A percentile compares a stretch with the other conserved stretches of the same genome.
phyloP scores from a whole-genome alignment of 768 basidiomycete species.

The Lanmaoa rubissima region DNA sequence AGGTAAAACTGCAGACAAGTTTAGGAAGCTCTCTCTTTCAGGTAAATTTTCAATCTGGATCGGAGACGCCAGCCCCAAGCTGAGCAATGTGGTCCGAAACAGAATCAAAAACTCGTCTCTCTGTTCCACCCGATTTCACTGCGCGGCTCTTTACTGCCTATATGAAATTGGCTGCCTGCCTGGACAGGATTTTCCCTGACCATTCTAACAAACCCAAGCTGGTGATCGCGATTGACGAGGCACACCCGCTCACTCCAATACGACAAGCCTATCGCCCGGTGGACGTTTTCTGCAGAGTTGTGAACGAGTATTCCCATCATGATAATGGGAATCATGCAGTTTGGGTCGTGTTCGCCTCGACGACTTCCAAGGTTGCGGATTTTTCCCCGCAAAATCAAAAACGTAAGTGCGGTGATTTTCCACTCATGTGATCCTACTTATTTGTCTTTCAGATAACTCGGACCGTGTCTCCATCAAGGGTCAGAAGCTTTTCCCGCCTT shows the following conservation, averaged over 20 bases:
- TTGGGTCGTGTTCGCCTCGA: constrained; percentile 20
- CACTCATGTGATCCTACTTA: background rate
- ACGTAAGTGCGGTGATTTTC: background rate
- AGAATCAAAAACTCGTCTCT: background rate
- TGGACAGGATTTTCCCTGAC: background rate
- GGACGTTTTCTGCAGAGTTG: constrained; percentile 2
- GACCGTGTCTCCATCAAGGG: background rate
- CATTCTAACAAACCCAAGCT: background rate
- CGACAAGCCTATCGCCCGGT: background rate
- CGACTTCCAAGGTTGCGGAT: constrained; percentile 7
- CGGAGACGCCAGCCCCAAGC: too few species aligned
- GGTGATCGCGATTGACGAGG: constrained; percentile 18
- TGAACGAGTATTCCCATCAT: constrained; percentile 8
- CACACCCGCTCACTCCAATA: background rate
- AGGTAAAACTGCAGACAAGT: background rate
- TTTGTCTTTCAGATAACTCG: constrained; percentile 6
- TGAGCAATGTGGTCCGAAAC: background rate
- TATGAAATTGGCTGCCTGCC: background rate
- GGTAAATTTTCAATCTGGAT: background rate
- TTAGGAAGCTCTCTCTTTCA: background rate
- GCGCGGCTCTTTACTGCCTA: background rate
- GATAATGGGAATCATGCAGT: background rate
- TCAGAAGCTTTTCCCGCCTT: constrained; percentile 1
- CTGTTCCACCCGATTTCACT: background rate
- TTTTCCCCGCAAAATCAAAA: constrained; percentile 2